Evolutionary conservation across 2,329 filamentous ascomycete genomes (phyloP), one percentile per base, ranked within the genome.

Genomic region (Cladophialophora immunda): DNA sequence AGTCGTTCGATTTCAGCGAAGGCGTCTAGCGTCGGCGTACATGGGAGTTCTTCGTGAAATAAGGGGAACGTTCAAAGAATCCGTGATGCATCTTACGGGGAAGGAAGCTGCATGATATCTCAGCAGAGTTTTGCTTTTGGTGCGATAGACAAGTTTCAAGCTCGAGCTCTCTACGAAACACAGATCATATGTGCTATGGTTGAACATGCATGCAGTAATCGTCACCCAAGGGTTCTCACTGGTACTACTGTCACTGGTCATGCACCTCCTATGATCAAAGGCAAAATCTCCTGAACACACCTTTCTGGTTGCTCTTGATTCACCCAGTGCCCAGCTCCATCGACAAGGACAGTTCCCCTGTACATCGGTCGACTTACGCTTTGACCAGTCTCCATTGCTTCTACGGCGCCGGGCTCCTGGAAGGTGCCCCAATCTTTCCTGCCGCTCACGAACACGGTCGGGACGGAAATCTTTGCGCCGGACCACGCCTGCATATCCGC

Each of bases 281-380:
- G 75, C 68, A 83, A 66, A 45, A 88, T 78, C 64, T 81, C 80
- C 60, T 81, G 74, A 0, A 81, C 78, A 8, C 89, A 86, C 62
- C 78, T 81, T 70, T 85, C 82, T 0, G 87, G 84, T 74, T 87
- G 81, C 75, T 91, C 89, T 76, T 91, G 87, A 73, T 90, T 88
- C 38, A 89, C 84, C 89, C 89, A 92, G 78, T 92, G 90, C 0
- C 89, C 89, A 4, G 88, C 88, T 0, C 83, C 83, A 17, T 88
- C 83, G 13, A 91, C 78, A 11, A 73, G 19, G 88, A 77, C 58
- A 74, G 83, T 36, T 80, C 76, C 0, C 86, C 85, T 58, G 80
- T 80, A 73, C 87, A 90, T 65, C 84, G 81, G 29, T 76, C 78
- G 69, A 87, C 89, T 0, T 79, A 86, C 82, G 29, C 78, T 80